Percentiles rank a stretch among this genome's conserved stretches.
Evolutionary conservation across 2,329 filamentous ascomycete genomes (phyloP).

Genomic region (Aspergillus quadrilineatus): DNA sequence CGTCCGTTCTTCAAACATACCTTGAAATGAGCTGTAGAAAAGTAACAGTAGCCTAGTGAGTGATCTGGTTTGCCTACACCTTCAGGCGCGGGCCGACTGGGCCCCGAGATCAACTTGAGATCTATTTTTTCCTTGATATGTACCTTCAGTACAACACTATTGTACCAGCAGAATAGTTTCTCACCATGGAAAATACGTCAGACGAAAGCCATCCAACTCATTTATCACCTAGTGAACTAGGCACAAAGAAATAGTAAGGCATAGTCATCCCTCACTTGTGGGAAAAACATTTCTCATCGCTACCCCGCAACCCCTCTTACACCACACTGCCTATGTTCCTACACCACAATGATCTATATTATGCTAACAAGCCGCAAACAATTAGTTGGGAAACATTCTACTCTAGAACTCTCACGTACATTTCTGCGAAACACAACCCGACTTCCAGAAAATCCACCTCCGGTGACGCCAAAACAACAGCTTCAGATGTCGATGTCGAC

Average conservation of each 20-base stretch:
- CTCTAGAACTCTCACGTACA: conserved; percentile 42
- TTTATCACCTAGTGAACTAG: conserved; percentile 75
- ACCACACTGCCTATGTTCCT: neutral
- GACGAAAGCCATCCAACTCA: conserved; percentile 54
- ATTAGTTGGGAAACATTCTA: conserved; percentile 64
- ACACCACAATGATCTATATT: neutral
- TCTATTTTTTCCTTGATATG: neutral
- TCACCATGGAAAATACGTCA: conserved; percentile 19
- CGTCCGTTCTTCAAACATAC: neutral
- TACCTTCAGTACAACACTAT: neutral
- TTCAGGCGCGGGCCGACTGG: conserved; percentile 6
- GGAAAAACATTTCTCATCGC: conserved; percentile 12
- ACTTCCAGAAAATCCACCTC: conserved; percentile 4
- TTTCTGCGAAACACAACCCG: conserved; percentile 30
- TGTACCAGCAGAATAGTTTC: neutral
- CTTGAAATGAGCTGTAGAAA: neutral
- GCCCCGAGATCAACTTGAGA: neutral
- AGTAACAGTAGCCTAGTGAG: no score
- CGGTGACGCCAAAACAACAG: conserved; percentile 54
- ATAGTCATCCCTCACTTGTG: neutral
- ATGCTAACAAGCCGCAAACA: neutral
- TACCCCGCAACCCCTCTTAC: conserved; percentile 11
- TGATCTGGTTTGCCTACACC: neutral
- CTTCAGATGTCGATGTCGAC: conserved; percentile 56
- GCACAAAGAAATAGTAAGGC: conserved; percentile 85